Percentiles rank a stretch among this genome's conserved stretches.
phyloP scores from a whole-genome alignment of 495 filamentous ascomycete species.

The Rhypophila decipiens region DNA sequence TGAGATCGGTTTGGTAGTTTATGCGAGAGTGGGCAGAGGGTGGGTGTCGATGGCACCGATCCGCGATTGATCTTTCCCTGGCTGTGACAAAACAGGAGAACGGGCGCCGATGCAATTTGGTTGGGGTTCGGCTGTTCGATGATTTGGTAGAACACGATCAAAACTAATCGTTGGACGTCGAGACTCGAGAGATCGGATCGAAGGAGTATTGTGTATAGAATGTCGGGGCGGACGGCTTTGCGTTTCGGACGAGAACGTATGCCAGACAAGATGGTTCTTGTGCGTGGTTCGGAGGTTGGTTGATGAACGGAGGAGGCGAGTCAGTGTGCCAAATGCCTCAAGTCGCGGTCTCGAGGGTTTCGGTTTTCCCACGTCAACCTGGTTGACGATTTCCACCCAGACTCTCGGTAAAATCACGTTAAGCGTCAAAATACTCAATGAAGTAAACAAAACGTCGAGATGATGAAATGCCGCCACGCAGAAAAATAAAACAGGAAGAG shows the following conservation, averaged over 20 bases:
- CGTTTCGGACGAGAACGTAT: no score
- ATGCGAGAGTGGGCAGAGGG: conserved; percentile 17
- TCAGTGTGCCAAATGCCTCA: conserved; percentile 30
- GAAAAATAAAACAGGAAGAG: conserved; percentile 2
- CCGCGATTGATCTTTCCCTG: not conserved
- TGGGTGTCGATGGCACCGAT: not conserved
- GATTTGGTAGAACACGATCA: not conserved
- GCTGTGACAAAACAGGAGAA: not conserved
- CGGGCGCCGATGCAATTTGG: not conserved
- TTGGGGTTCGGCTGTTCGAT: no score
- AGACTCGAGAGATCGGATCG: no score
- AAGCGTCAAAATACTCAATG: not conserved
- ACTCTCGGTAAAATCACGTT: not conserved
- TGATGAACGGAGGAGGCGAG: conserved; percentile 15
- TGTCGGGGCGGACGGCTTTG: no score
- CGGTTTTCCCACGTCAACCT: not conserved
- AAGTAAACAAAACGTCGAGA: not conserved
- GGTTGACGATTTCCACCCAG: not conserved
- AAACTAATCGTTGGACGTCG: no score
- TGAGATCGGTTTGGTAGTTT: conserved; percentile 20
- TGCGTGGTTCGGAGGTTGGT: conserved; percentile 7
- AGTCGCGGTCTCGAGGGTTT: conserved; percentile 13
- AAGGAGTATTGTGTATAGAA: not conserved
- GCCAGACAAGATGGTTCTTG: no score
- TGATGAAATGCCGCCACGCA: not conserved